Conservation (phyloP, 148 eudicot species). For the Beta vulgaris region DNA sequence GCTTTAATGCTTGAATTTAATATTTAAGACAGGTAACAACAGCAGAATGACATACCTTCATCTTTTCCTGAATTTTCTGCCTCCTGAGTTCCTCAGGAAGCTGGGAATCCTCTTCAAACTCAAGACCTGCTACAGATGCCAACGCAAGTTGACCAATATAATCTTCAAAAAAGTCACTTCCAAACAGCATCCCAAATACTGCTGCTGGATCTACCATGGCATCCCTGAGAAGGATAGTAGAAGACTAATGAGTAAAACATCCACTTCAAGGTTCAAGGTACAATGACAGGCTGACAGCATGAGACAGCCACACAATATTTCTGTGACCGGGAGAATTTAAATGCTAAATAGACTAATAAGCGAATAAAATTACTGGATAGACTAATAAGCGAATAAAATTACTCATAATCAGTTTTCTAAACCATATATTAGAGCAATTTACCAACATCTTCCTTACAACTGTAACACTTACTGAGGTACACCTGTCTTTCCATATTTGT, state of each 20-base stretch:
- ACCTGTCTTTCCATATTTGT: conserved; percentile 71
- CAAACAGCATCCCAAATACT: conserved; percentile 93
- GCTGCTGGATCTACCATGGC: conserved; percentile 85
- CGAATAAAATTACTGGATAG: neutral
- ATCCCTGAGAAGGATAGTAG: conserved; percentile 47
- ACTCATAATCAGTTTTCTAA: neutral
- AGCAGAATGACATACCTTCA: conserved; percentile 52
- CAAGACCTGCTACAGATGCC: conserved; percentile 62
- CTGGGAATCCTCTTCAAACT: conserved; percentile 52
- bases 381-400: neutral
- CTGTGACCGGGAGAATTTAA: neutral
- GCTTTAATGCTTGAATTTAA: neutral
- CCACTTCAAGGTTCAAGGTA: neutral
- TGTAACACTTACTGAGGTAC: conserved; percentile 59
- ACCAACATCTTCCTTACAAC: neutral
- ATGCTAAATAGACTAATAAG: no score
- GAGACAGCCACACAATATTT: no score
- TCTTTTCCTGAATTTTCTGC: conserved; percentile 66
- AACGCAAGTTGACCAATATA: conserved; percentile 83
- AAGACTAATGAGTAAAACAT: conserved; percentile 14
- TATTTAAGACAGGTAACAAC: neutral
- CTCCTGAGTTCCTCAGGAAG: conserved; percentile 51
- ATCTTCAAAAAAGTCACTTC: conserved; percentile 84
- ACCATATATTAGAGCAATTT: neutral
- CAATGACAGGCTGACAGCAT: neutral